Evolutionary conservation across 2,329 filamentous ascomycete species (phyloP).

Genomic region (Lojkania enalia): DNA sequence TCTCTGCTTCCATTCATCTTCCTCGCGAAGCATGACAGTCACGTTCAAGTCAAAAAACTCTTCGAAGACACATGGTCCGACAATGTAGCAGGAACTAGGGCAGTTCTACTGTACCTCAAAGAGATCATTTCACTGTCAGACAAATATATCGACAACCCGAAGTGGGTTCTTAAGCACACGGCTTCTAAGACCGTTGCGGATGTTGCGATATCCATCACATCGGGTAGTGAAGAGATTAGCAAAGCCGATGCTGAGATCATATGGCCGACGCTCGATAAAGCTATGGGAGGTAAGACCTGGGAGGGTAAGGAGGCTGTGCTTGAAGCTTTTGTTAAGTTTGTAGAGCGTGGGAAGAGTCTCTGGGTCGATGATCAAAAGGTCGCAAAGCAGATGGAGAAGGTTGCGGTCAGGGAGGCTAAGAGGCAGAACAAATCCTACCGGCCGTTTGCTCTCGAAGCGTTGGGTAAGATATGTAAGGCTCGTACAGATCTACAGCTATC

Average conservation of each 20-base stretch:
- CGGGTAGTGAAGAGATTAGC: conserved; percentile 60
- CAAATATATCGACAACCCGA: conserved; percentile 72
- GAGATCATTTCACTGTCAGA: conserved; percentile 76
- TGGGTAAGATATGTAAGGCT: conserved; percentile 73
- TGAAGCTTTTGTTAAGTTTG: conserved; percentile 76
- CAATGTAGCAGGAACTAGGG: conserved; percentile 81
- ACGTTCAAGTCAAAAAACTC: conserved; percentile 76
- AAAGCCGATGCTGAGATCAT: conserved; percentile 63
- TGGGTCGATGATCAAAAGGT: conserved; percentile 62
- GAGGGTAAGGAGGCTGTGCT: conserved; percentile 86
- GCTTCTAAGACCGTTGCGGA: conserved; percentile 80
- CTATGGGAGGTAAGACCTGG: conserved; percentile 87
- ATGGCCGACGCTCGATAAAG: conserved; percentile 84
- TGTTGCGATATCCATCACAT: conserved; percentile 65
- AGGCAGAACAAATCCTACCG: conserved; percentile 86
- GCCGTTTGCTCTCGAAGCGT: conserved; percentile 69
- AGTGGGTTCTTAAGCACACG: conserved; percentile 90
- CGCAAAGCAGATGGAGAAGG: conserved; percentile 68
- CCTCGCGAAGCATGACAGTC: conserved; percentile 80
- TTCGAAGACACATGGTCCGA: conserved; percentile 88
- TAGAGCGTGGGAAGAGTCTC: conserved; percentile 63
- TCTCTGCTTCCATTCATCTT: conserved; percentile 85
- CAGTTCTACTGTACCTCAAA: conserved; percentile 78
- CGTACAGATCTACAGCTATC: conserved; percentile 72
- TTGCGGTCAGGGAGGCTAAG: conserved; percentile 80